These are phyloP conservation scores for Pichia sp. DNA, from an alignment of 1,139 yeast genomes.

Conservation along the genomic window DNA sequence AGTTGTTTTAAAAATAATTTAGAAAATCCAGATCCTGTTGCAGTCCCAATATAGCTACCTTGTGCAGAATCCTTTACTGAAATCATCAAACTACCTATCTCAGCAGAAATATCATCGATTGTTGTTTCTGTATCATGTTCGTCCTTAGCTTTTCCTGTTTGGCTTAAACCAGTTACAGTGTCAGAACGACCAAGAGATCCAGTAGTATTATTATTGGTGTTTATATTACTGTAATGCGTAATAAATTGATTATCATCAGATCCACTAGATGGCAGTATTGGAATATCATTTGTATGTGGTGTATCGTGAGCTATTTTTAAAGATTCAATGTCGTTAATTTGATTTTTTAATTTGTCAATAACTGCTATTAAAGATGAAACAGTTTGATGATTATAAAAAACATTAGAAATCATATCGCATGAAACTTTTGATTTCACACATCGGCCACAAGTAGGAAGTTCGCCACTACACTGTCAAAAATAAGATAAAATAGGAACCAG, in stretches of 20 bases:
- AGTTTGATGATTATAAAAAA: slow-evolving; percentile 21
- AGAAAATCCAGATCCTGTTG: slow-evolving; percentile 21
- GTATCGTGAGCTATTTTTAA: neutral
- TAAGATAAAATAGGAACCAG: neutral
- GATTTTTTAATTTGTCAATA: slow-evolving; percentile 10
- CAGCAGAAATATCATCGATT: slow-evolving; percentile 21
- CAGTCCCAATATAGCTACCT: slow-evolving; percentile 21
- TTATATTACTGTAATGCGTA: neutral
- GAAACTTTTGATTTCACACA: slow-evolving; percentile 15
- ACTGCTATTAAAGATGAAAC: slow-evolving; percentile 14
- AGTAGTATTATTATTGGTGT: neutral
- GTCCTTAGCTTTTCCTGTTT: neutral
- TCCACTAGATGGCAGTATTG: neutral
- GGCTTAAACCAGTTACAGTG: neutral
- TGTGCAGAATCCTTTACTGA: slow-evolving; percentile 8
- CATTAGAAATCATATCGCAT: slow-evolving; percentile 20
- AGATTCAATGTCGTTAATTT: slow-evolving; percentile 1
- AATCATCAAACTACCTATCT: slow-evolving; percentile 22
- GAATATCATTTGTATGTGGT: neutral
- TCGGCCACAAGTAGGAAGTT: slow-evolving; percentile 18
- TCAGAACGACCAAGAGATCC: neutral
- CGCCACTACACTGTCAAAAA: slow-evolving; percentile 18
- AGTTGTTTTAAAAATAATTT: slow-evolving; percentile 19
- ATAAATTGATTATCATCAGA: neutral
- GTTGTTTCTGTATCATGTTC: slow-evolving; percentile 10